These are phyloP conservation scores for Rhodotorula sp. DNA, from an alignment of 1,284 basidiomycete species.

Conservation along the genomic window DNA sequence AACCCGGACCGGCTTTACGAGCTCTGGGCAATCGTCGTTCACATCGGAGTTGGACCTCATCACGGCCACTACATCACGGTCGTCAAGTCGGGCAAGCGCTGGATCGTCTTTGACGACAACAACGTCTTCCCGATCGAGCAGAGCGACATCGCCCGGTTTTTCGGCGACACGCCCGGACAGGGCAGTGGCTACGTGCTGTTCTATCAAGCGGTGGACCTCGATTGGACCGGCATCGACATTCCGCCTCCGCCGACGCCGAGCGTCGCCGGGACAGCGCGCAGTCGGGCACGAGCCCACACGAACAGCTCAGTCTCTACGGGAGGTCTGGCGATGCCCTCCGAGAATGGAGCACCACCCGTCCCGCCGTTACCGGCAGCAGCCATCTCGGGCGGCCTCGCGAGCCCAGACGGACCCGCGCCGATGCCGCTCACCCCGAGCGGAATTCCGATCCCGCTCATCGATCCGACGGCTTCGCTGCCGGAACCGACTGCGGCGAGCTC, in stretches of 20 bases:
- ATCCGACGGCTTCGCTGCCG: conserved; percentile 15
- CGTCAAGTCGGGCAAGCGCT: conserved; percentile 74
- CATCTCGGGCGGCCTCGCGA: background rate
- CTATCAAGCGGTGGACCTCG: conserved; percentile 81
- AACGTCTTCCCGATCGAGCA: conserved; percentile 84
- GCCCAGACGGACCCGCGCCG: background rate
- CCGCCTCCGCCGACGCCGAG: conserved; percentile 9
- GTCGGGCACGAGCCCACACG: conserved; percentile 10
- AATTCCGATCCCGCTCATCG: conserved; percentile 9
- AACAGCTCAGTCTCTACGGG: conserved; percentile 23
- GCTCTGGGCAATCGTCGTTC: conserved; percentile 92
- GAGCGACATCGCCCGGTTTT: conserved; percentile 85
- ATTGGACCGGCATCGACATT: conserved; percentile 22
- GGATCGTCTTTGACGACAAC: conserved; percentile 96
- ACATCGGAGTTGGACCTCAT: conserved; percentile 92
- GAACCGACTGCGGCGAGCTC: background rate
- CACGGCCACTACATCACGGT: conserved; percentile 98
- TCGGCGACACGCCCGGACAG: conserved; percentile 74
- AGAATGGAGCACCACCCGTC: conserved; percentile 8
- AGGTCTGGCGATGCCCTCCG: background rate
- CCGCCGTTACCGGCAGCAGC: conserved; percentile 25
- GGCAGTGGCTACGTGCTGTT: conserved; percentile 96
- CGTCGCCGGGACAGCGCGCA: background rate
- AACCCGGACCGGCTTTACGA: conserved; percentile 84
- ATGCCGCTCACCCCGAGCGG: background rate